Evolutionary conservation across 306 rosid genomes (phyloP).

Genomic region (Prunus kanzakura): DNA sequence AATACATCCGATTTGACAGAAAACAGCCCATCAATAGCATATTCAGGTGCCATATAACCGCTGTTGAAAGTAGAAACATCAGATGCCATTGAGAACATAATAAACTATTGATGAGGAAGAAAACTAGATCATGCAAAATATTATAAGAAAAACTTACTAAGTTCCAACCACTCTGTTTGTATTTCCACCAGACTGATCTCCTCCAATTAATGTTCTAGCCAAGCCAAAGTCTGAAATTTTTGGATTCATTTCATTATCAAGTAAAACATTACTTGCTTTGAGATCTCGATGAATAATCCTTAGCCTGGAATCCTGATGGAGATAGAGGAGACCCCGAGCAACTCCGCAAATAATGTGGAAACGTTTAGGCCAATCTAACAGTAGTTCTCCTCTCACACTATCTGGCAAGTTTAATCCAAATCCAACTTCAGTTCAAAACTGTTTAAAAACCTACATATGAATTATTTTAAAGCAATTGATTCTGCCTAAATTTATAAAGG

Average conservation of each 20-base stretch:
- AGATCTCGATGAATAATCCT: constrained; percentile 59
- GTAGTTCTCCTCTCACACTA: not conserved
- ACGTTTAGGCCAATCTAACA: constrained; percentile 19
- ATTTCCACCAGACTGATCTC: constrained; percentile 46
- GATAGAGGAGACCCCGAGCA: constrained; percentile 25
- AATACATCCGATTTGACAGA: constrained; percentile 53
- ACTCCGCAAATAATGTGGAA: constrained; percentile 24
- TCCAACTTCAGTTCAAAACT: not conserved
- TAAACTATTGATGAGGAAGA: too few species aligned
- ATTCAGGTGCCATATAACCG: constrained; percentile 65
- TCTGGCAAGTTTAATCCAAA: constrained; percentile 3
- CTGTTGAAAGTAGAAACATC: constrained; percentile 18
- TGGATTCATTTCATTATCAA: constrained; percentile 41
- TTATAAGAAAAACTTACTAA: constrained; percentile 37
- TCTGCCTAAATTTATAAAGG: not conserved
- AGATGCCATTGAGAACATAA: not conserved
- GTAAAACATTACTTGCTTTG: constrained; percentile 56
- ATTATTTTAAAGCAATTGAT: not conserved
- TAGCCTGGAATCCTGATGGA: constrained; percentile 34
- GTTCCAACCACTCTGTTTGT: constrained; percentile 64
- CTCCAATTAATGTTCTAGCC: constrained; percentile 41
- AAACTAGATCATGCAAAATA: not conserved
- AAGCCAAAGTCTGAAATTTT: constrained; percentile 69
- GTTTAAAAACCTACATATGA: not conserved
- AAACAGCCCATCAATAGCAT: constrained; percentile 45